These are phyloP conservation scores for Neolentinus lepideus DNA, from an alignment of 1,284 basidiomycete species.

Conservation along the genomic window DNA sequence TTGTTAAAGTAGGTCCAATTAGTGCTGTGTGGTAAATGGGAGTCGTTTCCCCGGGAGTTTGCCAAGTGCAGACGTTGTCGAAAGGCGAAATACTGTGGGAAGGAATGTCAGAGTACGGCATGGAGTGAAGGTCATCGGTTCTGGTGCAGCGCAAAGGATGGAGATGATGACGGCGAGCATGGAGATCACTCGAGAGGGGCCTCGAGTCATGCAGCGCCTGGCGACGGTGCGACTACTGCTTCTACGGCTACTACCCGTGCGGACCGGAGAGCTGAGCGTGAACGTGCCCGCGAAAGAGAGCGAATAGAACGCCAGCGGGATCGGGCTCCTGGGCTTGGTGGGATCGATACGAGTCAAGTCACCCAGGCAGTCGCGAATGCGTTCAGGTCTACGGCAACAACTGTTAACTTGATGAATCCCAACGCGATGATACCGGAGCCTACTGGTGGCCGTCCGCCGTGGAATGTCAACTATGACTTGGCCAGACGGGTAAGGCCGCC, in stretches of 20 bases:
- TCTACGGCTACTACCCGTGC: conserved; percentile 7
- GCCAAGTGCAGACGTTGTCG: conserved; percentile 94
- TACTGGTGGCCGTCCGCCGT: conserved; percentile 12
- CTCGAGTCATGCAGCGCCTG: not conserved
- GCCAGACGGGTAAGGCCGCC: not conserved
- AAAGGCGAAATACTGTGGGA: conserved; percentile 98
- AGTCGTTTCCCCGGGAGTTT: conserved; percentile 89
- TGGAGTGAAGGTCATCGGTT: conserved; percentile 97
- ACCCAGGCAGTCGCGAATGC: conserved; percentile 10
- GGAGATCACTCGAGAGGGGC: not conserved
- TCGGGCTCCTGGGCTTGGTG: conserved; percentile 23
- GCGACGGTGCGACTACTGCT: conserved; percentile 5
- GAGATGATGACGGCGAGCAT: conserved; percentile 48
- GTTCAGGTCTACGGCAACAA: not conserved
- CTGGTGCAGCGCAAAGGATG: conserved; percentile 76
- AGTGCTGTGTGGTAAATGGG: conserved; percentile 97
- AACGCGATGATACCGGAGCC: conserved; percentile 6
- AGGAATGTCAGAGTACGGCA: conserved; percentile 94
- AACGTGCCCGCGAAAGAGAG: conserved; percentile 13
- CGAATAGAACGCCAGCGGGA: too few species aligned
- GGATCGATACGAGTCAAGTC: conserved; percentile 10
- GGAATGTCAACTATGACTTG: not conserved
- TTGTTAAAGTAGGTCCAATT: conserved; percentile 6
- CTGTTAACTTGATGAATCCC: not conserved
- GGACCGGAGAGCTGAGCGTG: conserved; percentile 5